These are phyloP conservation scores for Clavaria fumosa DNA, from an alignment of 768 basidiomycete genomes.

Conservation along the genomic window DNA sequence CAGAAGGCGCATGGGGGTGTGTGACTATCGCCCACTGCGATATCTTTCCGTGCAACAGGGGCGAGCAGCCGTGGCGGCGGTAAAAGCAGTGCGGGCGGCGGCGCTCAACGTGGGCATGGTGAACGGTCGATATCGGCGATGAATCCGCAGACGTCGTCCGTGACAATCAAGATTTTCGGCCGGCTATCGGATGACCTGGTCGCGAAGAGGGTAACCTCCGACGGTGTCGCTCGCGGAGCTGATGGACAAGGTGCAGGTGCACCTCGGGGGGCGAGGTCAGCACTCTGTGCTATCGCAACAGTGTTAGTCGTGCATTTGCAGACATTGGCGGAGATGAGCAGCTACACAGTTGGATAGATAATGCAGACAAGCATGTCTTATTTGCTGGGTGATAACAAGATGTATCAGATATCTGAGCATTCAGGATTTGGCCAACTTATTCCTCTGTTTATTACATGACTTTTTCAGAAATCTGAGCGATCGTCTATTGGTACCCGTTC, in stretches of 20 bases:
- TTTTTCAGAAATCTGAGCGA: too few species aligned
- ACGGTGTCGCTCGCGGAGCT: constrained; percentile 73
- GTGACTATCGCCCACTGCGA: constrained; percentile 12
- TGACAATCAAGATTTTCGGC: constrained; percentile 98
- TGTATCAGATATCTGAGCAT: too few species aligned
- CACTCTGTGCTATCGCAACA: constrained; percentile 62
- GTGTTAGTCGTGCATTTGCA: constrained; percentile 46
- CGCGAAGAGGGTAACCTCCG: constrained; percentile 92
- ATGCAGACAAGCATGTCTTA: constrained; percentile 69
- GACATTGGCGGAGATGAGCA: constrained; percentile 48
- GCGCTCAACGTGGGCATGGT: constrained; percentile 43
- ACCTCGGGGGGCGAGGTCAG: constrained; percentile 63
- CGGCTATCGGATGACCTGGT: constrained; percentile 87
- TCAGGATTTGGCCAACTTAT: too few species aligned
- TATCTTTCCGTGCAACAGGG: constrained; percentile 15
- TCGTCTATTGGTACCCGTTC: too few species aligned
- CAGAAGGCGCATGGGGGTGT: too few species aligned
- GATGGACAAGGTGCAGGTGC: constrained; percentile 80
- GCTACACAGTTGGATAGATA: constrained; percentile 58
- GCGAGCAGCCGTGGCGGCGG: constrained; percentile 18
- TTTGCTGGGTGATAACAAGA: constrained; percentile 71
- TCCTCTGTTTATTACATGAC: too few species aligned
- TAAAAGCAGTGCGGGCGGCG: constrained; percentile 28
- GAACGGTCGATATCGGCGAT: constrained; percentile 69
- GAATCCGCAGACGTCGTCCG: constrained; percentile 73